Evolutionary conservation across 2,329 filamentous ascomycete genomes (phyloP), one percentile per base, ranked within the genome.

Genomic region (Sporothrix humicola): DNA sequence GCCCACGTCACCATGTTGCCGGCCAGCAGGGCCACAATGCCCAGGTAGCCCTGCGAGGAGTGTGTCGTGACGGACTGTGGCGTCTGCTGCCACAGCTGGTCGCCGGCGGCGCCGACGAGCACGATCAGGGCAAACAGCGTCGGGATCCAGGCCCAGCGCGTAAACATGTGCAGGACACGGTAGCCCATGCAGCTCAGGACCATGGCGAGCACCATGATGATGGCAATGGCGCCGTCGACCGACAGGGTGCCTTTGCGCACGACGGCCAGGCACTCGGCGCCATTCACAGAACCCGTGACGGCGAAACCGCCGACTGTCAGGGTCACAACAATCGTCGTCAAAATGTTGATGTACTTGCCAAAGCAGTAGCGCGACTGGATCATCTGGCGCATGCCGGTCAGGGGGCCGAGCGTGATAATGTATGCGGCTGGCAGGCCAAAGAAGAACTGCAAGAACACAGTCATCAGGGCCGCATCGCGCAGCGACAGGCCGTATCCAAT

Each of bases 371-470:
- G 84, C 6, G 89, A 89, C 77, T 90, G 88, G 8, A 91, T 85
- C 84, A 91, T 89, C 79, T 91, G 89, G 20, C 89, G 84, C 85
- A 91, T 87, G 54, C 89, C 89, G 13, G 88, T 90, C 80, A 86
- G 87, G 2, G 89, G 88, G 0, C 89, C 88, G 69, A 89, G 80
- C 0, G 86, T 89, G 54, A 86, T 86, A 44, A 91, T 81, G 77
- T 87, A 90, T 2, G 87, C 89, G 0, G 88, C 86, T 0, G 86
- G 82, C 12, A 85, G 75, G 0, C 86, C 86, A 1, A 86, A 86
- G 42, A 90, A 77, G 31, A 91, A 79, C n/a, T 84, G 86, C 80
- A 91, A 90, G 82, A 91, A 91, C 54, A 91, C 78, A 66, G 91
- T 90, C 50, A 90, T 82, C 15, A 91, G 82, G 1, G 87, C 80